A percentile compares a stretch with the other conserved stretches of the same genome.
Conservation (phyloP, 495 filamentous ascomycete genomes). For the Aspergillus steynii region DNA sequence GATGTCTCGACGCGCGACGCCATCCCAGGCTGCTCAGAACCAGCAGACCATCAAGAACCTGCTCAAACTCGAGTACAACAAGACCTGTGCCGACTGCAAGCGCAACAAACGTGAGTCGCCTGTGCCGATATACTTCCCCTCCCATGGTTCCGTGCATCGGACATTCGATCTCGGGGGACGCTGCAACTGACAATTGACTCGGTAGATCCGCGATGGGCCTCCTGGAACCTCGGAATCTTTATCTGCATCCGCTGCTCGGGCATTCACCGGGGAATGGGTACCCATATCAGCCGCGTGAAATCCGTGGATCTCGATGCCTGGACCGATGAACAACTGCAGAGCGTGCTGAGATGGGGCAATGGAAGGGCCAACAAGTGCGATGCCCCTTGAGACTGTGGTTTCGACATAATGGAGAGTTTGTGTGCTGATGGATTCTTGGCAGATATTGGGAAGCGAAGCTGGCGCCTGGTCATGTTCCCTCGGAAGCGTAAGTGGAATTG, state of each 20-base stretch:
- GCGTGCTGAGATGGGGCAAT: slow-evolving; percentile 92
- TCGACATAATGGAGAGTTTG: slow-evolving; percentile 8
- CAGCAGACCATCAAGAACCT: slow-evolving; percentile 86
- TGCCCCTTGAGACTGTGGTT: slow-evolving; percentile 10
- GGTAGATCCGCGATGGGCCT: slow-evolving; percentile 94
- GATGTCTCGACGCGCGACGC: slow-evolving; percentile 85
- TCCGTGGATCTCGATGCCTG: slow-evolving; percentile 96
- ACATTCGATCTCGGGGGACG: not conserved
- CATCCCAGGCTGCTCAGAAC: slow-evolving; percentile 86
- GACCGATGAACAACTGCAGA: slow-evolving; percentile 97
- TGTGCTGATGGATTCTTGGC: slow-evolving; percentile 21
- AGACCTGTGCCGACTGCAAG: slow-evolving; percentile 97
- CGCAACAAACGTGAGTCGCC: slow-evolving; percentile 83
- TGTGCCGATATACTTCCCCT: slow-evolving; percentile 12
- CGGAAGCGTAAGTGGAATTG: slow-evolving; percentile 68
- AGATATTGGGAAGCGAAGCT: slow-evolving; percentile 96
- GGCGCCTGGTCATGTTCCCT: slow-evolving; percentile 87
- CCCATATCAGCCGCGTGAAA: slow-evolving; percentile 96
- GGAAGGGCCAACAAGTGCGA: slow-evolving; percentile 85
- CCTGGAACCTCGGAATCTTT: slow-evolving; percentile 95
- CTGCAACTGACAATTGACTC: slow-evolving; percentile 16
- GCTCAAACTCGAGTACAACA: slow-evolving; percentile 90
- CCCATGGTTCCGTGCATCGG: too few species aligned
- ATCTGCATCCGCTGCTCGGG: slow-evolving; percentile 97
- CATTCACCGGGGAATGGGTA: slow-evolving; percentile 97